Base-by-base conservation (phyloP, 1,284 basidiomycete genomes). In the Microbotryum silenes-acaulis region DNA sequence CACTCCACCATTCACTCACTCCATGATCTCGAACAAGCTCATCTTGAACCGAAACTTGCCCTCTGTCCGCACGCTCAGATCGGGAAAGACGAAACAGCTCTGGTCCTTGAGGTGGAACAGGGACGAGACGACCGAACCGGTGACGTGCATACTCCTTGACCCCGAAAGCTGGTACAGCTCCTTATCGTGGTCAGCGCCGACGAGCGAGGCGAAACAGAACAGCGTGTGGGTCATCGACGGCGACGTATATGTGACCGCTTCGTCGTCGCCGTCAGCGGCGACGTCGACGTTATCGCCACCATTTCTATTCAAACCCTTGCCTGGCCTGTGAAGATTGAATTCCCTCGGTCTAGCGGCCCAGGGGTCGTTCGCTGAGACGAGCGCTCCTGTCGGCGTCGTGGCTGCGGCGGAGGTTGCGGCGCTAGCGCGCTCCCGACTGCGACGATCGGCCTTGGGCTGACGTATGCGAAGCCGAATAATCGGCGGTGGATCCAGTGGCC, bases 401-500 rank as follows among this genome's bases (percentile, higher is more conserved):
- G 37, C 55, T 44, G 50, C 25, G 61, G 66, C 70, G 45, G 67
- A 66, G 23, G 65, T 68, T 50, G 60, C 56, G 42, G 68, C 27
- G 2, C 66, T 47, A 29, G 37, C 10, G 33, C 33, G 12, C 16
- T 31, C 23, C 18, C 20, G 31, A 31, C 31, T 6, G 10, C 65
- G 51, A 71, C 66, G 70, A 62, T 63, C 63, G 54, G 16, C 37
- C 37, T 42, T 42, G 52, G 79, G 77, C n/a, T 81, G 75, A 9
- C 81, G 83, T 60, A 97, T 89, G 57, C 88, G 85, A 8, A 97
- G 83, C 75, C 94, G 91, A n/a, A 97, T 85, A 74, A 97, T 93
- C 16, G 93, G 93, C 0, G 91, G 91, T 0, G 94, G 93, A 79
- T 97, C 91, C 73, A 97, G 91, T 3, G 93, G 91, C 33, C 93